Conservation (phyloP, 2,329 filamentous ascomycete species). For the Dendryphion nanum region DNA sequence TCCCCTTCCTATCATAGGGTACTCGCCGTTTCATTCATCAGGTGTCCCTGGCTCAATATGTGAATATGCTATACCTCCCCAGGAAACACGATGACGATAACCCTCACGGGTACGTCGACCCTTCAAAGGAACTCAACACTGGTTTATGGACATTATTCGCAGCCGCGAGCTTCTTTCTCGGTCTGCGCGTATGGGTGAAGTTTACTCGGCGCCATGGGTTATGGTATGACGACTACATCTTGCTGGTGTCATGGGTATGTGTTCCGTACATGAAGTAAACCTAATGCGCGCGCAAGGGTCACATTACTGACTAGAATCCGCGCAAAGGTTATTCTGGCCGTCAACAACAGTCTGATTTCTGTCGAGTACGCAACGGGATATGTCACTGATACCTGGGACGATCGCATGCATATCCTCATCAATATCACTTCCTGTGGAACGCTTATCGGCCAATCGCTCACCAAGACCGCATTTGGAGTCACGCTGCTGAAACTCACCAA, state of each 20-base stretch:
- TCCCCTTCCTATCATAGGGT: too few relatives aligned
- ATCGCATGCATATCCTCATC: constrained; percentile 55
- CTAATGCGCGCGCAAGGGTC: constrained; percentile 3
- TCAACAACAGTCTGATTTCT: constrained; percentile 48
- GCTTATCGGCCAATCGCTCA: constrained; percentile 36
- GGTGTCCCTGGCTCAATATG: too few relatives aligned
- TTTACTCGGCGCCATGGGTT: constrained; percentile 38
- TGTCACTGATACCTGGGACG: constrained; percentile 48
- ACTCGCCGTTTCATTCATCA: too few relatives aligned
- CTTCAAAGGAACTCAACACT: constrained; percentile 34
- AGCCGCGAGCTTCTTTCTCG: constrained; percentile 37
- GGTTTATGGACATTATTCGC: constrained; percentile 41
- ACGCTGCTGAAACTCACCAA: constrained; percentile 46
- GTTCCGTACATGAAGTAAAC: background rate
- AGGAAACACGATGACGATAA: constrained; percentile 6
- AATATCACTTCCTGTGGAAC: constrained; percentile 43
- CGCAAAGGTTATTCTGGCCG: constrained; percentile 43
- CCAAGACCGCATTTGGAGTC: constrained; percentile 41
- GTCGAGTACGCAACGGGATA: constrained; percentile 52
- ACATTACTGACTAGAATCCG: too few relatives aligned
- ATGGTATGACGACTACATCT: constrained; percentile 43
- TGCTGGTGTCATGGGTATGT: constrained; percentile 38
- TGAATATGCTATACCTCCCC: background rate
- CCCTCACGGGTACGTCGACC: constrained; percentile 29
- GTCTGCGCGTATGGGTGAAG: constrained; percentile 38